phyloP scores from a whole-genome alignment of 2,329 filamentous ascomycete genomes.

The Davidsoniella eucalypti region DNA sequence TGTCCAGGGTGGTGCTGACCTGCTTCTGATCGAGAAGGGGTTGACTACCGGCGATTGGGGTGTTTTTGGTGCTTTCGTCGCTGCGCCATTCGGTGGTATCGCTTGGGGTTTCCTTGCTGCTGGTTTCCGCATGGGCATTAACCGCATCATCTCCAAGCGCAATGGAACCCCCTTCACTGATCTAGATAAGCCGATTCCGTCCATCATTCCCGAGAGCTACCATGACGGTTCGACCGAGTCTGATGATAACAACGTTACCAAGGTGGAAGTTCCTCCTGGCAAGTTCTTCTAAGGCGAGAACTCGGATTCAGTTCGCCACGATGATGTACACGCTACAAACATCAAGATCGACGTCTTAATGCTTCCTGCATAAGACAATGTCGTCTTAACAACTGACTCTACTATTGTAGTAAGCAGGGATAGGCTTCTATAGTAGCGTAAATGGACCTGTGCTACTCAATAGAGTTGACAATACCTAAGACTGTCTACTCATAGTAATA shows the following conservation, averaged over 20 bases:
- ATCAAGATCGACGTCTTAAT: too few species aligned
- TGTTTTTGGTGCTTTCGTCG: constrained; percentile 68
- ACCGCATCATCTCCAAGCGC: constrained; percentile 39
- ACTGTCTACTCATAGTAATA: too few species aligned
- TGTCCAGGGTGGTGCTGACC: constrained; percentile 42
- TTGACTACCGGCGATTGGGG: constrained; percentile 67
- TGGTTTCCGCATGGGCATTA: constrained; percentile 38
- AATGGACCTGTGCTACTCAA: too few species aligned
- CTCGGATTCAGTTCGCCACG: background rate
- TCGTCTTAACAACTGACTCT: too few species aligned
- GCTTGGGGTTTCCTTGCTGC: constrained; percentile 54
- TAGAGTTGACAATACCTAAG: too few species aligned
- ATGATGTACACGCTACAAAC: too few species aligned
- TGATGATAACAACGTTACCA: constrained; percentile 16
- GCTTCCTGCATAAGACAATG: too few species aligned
- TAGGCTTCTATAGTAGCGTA: too few species aligned
- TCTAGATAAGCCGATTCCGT: constrained; percentile 2
- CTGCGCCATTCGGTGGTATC: constrained; percentile 58
- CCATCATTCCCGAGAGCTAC: background rate
- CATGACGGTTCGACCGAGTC: background rate
- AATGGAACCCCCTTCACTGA: constrained; percentile 49
- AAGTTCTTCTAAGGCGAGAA: constrained; percentile 33
- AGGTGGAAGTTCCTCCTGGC: constrained; percentile 21
- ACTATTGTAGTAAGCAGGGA: too few species aligned
- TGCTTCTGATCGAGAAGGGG: constrained; percentile 57